phyloP scores from a whole-genome alignment of 768 basidiomycete species.

The Boletus eberwhitei region DNA sequence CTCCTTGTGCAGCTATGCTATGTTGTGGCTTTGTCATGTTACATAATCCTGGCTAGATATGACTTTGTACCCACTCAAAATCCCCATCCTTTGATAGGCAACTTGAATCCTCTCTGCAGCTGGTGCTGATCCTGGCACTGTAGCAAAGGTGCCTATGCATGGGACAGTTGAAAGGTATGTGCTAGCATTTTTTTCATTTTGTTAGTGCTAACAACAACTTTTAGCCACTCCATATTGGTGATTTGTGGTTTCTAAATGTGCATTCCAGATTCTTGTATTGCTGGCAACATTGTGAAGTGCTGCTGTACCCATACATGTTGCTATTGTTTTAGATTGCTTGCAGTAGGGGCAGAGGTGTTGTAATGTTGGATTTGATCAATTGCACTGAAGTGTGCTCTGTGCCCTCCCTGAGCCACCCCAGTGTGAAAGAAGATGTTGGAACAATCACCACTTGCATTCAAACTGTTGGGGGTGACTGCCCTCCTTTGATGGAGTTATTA shows the following conservation, averaged over 20 bases:
- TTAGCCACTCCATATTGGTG: slow-evolving; percentile 82
- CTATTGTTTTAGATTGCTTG: slow-evolving; percentile 85
- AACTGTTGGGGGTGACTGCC: slow-evolving; percentile 39
- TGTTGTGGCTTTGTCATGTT: no score
- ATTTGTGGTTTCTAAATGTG: slow-evolving; percentile 91
- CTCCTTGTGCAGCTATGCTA: no score
- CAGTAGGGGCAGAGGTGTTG: slow-evolving; percentile 78
- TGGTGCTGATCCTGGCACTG: no score
- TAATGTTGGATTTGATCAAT: slow-evolving; percentile 82
- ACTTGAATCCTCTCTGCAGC: no score
- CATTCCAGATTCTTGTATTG: slow-evolving; percentile 74
- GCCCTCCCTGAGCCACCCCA: slow-evolving; percentile 76
- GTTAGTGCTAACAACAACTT: slow-evolving; percentile 8
- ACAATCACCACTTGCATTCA: slow-evolving; percentile 75
- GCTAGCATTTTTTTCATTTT: not conserved
- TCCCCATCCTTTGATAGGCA: no score
- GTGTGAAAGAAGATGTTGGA: slow-evolving; percentile 81
- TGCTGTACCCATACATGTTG: slow-evolving; percentile 78
- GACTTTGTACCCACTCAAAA: no score
- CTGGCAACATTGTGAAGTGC: slow-evolving; percentile 80
- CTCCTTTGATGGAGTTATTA: slow-evolving; percentile 62
- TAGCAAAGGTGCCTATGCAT: slow-evolving; percentile 41
- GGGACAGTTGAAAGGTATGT: slow-evolving; percentile 44
- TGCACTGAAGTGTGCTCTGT: slow-evolving; percentile 84
- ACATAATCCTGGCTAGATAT: no score